Conservation (phyloP, 2,329 filamentous ascomycete species). For the Helotiales sp. region DNA sequence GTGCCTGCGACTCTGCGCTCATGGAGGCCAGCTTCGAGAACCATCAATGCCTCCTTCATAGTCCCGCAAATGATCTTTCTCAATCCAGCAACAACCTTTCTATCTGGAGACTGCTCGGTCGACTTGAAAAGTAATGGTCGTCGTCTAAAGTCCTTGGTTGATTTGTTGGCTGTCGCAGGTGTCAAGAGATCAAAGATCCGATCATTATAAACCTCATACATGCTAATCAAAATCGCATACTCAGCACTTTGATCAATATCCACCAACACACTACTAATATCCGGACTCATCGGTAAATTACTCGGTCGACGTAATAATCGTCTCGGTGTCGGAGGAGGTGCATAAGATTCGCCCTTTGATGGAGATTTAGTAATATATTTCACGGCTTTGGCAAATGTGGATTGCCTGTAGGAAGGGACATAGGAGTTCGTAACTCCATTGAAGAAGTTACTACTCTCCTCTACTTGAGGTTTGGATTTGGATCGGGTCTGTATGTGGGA, state of each 20-base stretch:
- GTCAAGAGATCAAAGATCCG: conserved; percentile 92
- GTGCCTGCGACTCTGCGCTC: conserved; percentile 89
- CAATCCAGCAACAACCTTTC: conserved; percentile 92
- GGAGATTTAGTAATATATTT: conserved; percentile 36
- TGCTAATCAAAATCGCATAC: conserved; percentile 87
- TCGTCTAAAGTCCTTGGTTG: conserved; percentile 71
- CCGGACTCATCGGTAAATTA: conserved; percentile 71
- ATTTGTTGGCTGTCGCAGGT: conserved; percentile 56
- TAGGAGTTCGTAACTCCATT: conserved; percentile 11
- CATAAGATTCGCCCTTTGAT: conserved; percentile 53
- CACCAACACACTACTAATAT: conserved; percentile 70
- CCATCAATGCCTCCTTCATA: conserved; percentile 81
- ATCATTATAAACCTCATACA: conserved; percentile 99
- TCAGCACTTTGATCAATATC: conserved; percentile 69
- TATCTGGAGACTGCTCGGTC: conserved; percentile 82
- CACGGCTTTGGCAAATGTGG: conserved; percentile 33
- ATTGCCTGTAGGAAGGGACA: conserved; percentile 34
- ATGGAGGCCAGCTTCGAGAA: conserved; percentile 84
- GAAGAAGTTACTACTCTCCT: conserved; percentile 11
- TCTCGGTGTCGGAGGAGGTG: conserved; percentile 58
- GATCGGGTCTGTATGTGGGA: neutral
- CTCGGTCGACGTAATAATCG: conserved; percentile 66
- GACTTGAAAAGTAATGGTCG: conserved; percentile 87
- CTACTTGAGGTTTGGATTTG: neutral
- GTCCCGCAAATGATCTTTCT: conserved; percentile 85